A percentile compares a stretch with the other conserved stretches of the same genome.
Conservation (phyloP, 2,329 filamentous ascomycete genomes). For the Talaromyces verruculosus region DNA sequence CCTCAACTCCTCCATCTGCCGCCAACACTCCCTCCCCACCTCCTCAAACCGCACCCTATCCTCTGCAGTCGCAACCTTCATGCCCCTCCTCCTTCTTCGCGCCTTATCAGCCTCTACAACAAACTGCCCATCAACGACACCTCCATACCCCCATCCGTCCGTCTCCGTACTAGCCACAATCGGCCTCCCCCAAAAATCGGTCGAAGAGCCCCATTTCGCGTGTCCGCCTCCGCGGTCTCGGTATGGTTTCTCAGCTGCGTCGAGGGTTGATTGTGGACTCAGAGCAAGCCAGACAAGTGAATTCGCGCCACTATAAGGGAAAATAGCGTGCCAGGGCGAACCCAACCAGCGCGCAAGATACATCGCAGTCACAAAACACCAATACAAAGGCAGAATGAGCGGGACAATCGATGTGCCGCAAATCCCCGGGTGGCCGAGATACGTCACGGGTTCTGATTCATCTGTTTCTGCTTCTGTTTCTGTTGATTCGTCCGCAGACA, state of each 20-base stretch:
- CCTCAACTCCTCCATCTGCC: constrained; percentile 45
- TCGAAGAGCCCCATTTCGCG: constrained; percentile 83
- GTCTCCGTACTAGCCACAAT: constrained; percentile 76
- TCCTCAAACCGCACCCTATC: constrained; percentile 41
- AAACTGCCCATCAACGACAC: constrained; percentile 53
- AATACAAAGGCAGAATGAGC: constrained; percentile 67
- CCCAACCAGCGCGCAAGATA: constrained; percentile 74
- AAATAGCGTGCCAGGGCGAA: constrained; percentile 81
- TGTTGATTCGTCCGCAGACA: constrained; percentile 36
- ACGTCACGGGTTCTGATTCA: constrained; percentile 59
- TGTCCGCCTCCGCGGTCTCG: constrained; percentile 58
- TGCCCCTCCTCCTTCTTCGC: constrained; percentile 59
- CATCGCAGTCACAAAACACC: constrained; percentile 66
- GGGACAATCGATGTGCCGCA: constrained; percentile 79
- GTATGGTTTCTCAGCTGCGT: constrained; percentile 43
- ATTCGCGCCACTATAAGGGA: constrained; percentile 73
- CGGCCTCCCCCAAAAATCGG: constrained; percentile 58
- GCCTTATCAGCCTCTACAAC: constrained; percentile 52
- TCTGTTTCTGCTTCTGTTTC: neutral
- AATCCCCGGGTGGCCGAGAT: constrained; percentile 82
- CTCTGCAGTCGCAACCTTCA: constrained; percentile 56
- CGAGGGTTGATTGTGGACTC: constrained; percentile 53
- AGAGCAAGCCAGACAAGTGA: constrained; percentile 78
- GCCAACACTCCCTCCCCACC: constrained; percentile 43
- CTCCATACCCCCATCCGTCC: constrained; percentile 74